Conservation (phyloP, 2,329 filamentous ascomycete species). For the Sporothrix brasiliensis region DNA sequence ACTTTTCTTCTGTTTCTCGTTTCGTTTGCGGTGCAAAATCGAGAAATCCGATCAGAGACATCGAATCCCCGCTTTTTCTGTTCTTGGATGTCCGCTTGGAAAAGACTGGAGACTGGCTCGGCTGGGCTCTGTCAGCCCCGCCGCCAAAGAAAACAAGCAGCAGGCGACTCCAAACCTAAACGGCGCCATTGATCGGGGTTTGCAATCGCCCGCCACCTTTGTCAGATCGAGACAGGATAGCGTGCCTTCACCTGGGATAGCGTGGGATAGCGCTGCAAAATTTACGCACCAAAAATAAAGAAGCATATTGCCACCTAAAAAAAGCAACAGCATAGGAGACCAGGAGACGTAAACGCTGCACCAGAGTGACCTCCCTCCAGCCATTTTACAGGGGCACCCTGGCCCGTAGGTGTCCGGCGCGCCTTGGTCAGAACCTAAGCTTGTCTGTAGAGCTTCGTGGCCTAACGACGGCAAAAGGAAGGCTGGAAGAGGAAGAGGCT, state of each 20-base stretch:
- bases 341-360: background rate
- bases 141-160: background rate
- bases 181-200: background rate
- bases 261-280: conserved; percentile 21
- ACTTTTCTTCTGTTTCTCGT: background rate
- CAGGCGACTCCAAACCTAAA: background rate
- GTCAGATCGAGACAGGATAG: background rate
- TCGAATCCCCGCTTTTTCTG: background rate
- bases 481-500: background rate
- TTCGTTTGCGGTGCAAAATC: background rate
- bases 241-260: background rate
- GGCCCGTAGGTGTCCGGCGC: too few species aligned
- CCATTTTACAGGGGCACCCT: conserved; percentile 5
- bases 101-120: background rate
- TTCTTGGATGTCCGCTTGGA: background rate
- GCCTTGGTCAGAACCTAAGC: too few species aligned
- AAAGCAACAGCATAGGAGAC: background rate
- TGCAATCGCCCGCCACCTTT: conserved; percentile 11
- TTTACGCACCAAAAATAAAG: background rate
- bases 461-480: background rate
- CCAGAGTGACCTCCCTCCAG: background rate
- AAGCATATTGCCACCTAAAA: conserved; percentile 9
- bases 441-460: background rate
- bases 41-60: background rate
- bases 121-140: conserved; percentile 20